Percentiles rank a stretch among this genome's conserved stretches.
Evolutionary conservation across 495 filamentous ascomycete genomes (phyloP).

Genomic region (Talaromyces wortmannii): DNA sequence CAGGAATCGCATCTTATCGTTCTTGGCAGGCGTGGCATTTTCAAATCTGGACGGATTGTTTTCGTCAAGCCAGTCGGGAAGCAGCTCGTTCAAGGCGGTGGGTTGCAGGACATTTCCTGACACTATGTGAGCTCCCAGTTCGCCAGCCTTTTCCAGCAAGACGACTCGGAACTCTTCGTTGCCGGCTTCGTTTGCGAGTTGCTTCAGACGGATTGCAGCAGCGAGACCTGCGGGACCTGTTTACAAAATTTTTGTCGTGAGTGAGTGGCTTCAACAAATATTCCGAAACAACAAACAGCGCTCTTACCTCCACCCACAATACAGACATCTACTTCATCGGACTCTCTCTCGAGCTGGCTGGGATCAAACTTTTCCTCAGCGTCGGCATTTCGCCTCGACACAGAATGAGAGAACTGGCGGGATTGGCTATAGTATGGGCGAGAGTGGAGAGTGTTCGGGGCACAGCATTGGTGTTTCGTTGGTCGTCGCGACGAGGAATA

Average conservation of each 20-base stretch:
- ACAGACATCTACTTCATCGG: constrained; percentile 90
- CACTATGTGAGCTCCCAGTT: constrained; percentile 90
- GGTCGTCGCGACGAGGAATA: constrained; percentile 14
- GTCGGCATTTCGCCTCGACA: constrained; percentile 40
- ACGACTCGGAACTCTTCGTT: constrained; percentile 94
- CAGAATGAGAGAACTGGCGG: constrained; percentile 43
- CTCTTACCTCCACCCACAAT: constrained; percentile 82
- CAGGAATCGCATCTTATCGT: constrained; percentile 89
- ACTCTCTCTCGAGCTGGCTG: constrained; percentile 70
- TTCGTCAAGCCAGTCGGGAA: constrained; percentile 89
- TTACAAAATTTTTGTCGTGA: neutral
- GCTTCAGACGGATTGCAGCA: constrained; percentile 91
- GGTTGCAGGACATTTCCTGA: constrained; percentile 96
- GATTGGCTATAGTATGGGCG: constrained; percentile 15
- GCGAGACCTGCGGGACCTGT: constrained; percentile 81
- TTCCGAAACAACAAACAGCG: constrained; percentile 1
- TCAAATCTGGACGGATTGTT: constrained; percentile 82
- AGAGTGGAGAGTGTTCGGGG: constrained; percentile 14
- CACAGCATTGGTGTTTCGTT: constrained; percentile 15
- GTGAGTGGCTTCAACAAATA: neutral
- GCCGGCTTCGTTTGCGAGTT: constrained; percentile 90
- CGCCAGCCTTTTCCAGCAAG: constrained; percentile 90
- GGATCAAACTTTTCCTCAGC: constrained; percentile 66
- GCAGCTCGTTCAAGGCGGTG: constrained; percentile 77
- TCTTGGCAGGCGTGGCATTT: constrained; percentile 70